Evolutionary conservation across 345 rosid genomes (phyloP), one percentile per base, ranked within the genome.

Genomic region (Bruguiera gymnorhiza): DNA sequence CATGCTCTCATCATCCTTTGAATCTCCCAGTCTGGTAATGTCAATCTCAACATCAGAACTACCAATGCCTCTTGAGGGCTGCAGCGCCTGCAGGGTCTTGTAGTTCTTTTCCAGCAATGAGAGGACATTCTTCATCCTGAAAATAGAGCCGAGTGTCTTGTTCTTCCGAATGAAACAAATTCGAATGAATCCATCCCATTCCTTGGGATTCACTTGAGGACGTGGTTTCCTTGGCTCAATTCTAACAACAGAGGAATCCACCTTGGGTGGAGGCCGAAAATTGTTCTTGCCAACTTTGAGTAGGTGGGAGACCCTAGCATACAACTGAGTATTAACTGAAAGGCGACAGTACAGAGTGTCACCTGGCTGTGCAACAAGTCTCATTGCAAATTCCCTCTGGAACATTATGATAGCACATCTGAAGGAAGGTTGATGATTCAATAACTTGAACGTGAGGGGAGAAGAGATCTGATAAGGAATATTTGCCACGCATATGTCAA

Each of bases 231-330:
- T 80, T 0, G 97, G 98, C 68, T 94, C 96, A 11, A 94, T 89
- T 21, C 98, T 74, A 65, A 94, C 98, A 11, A 94, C 96, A 6
- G 98, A 91, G 24, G 97, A 94, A 69, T 94, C 98, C 26, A 94
- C 98, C 79, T 94, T 94, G 0, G 97, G 97, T 0, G 98, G 97
- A 1, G 98, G 98, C 30, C 96, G 89, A 82, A 89, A 93, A 74
- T 93, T 93, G 80, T 93, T 93, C 82, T 84, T 93, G 32, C 97
- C 98, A 1, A 91, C 96, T 83, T 91, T 94, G 72, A 94, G 97
- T 7, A 94, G 91, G 70, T 91, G 97, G 13, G 83, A 88, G 39
- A 89, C 97, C 69, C 96, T 86, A 30, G 98, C 92, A 56, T 89
- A 83, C 2, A 94, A 87, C 73, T 94, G 98, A 62, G 91, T 80